Conservation (phyloP, 148 eudicot genomes). For the Rheum nobile region DNA sequence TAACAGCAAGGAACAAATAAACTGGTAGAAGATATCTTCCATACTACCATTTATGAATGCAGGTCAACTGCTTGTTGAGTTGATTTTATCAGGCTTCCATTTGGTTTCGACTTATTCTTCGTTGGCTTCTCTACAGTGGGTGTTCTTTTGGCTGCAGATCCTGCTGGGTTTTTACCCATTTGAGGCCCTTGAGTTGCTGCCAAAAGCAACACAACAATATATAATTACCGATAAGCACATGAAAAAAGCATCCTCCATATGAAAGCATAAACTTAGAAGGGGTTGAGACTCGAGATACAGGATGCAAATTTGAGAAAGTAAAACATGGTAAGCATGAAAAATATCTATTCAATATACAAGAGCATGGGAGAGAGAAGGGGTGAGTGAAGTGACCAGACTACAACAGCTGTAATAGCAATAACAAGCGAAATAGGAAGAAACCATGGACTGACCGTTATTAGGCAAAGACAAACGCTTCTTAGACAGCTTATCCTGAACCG, state of each 20-base stretch:
- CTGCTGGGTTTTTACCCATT: not conserved
- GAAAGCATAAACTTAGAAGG: not conserved
- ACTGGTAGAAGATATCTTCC: not conserved
- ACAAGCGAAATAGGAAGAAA: not conserved
- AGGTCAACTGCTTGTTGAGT: not conserved
- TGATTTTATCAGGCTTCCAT: constrained; percentile 8
- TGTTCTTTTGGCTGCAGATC: not conserved
- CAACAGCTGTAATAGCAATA: not conserved
- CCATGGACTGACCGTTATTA: constrained; percentile 31
- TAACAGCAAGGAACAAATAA: not conserved
- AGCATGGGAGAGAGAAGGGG: too few species aligned
- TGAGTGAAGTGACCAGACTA: not conserved
- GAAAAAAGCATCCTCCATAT: not conserved
- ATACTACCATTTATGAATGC: not conserved
- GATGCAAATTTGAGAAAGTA: too few species aligned
- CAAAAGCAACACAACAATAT: not conserved
- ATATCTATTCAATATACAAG: too few species aligned
- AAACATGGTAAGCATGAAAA: too few species aligned
- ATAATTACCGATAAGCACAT: not conserved
- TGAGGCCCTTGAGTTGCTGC: constrained; percentile 5
- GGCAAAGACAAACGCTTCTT: constrained; percentile 75
- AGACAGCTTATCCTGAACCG: constrained; percentile 38
- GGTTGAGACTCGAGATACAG: too few species aligned
- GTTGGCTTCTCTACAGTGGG: not conserved
- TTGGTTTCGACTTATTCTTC: constrained; percentile 1